Evolutionary conservation across 495 filamentous ascomycete species (phyloP), one percentile per base, ranked within the genome.

Genomic region (Neurospora intermedia): DNA sequence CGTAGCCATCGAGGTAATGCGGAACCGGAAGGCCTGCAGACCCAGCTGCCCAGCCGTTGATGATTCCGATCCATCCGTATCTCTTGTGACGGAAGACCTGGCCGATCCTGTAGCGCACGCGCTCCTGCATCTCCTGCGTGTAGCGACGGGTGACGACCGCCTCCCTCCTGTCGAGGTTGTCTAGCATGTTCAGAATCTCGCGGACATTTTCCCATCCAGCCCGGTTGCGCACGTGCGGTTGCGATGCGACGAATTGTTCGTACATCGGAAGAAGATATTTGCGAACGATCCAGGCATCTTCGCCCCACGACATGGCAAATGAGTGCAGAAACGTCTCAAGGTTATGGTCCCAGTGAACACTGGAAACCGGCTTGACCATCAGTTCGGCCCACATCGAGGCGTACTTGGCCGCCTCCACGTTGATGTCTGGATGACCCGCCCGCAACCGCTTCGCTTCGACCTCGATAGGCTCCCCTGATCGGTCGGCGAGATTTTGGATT

Each of bases 21-120:
- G 82, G 83, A 74, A 73, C 77, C 18, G 82, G 77, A 4, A 81
- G 74, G 16, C 70, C 74, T 6, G 72, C 69, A 3, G 74, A 77
- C 20, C 81, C 82, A 0, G 85, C 80, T 73, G 94, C 91, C 96
- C 96, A 99, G 20, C 95, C 95, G 13, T 90, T 91, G 74, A 99
- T 92, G 13, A 97, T 85, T 27, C 90, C 94, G 31, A 86, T 83
- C 78, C 96, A 97, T 31, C 85, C 80, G 81, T 97, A 98, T 69
- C 93, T 88, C 76, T 85, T 90, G 79, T 98, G 96, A 70, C 84
- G 85, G 78, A 98, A 96, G 3, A 96, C 88, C 75, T 96, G 91
- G 5, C 96, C 96, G 66, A 99, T 88, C 72, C 85, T 88, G 82
- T 91, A 95, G 71, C 79, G 84, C n/a, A 93, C 88, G 13, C 77